Evolutionary conservation across 1,284 basidiomycete genomes (phyloP), one percentile per base, ranked within the genome.

Genomic region (Volvariella volvacea): DNA sequence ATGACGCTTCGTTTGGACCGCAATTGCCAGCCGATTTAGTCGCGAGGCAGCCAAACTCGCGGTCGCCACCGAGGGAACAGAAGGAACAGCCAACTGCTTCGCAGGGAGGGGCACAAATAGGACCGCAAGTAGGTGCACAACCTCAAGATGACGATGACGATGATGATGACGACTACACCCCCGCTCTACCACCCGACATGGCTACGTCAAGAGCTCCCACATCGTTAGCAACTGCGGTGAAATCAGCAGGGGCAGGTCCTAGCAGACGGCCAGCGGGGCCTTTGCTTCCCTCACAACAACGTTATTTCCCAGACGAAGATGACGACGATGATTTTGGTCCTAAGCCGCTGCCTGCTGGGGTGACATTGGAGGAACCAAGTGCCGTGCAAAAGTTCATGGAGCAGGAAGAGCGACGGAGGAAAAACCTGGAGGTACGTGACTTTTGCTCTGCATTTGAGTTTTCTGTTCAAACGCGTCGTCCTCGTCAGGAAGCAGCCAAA

Each of bases 311-410:
- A 8, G 57, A 63, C 20, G 70, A 75, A 21, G 77, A 79, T 12
- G 80, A 82, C 39, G 82, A 84, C 44, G 86, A 84, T 48, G 76
- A 87, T 48, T 52, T 69, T 45, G 91, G 89, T 2, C 92, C 92
- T 1, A 73, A 71, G 58, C 87, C 86, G 0, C 63, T 82, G 0
- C 81, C 84, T 2, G 66, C 61, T 44, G 67, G 56, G 9, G 59
- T 57, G 25, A 53, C 49, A 37, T 64, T 53, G 45, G 57, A 57
- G 45, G 64, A 70, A 59, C 61, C 62, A 30, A 76, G 83, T 48
- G 88, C 81, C 2, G 84, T 91, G 1, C 65, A 77, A 39, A 80
- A 85, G 57, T 93, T 95, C 53, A 63, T 88, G 53, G 90, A 89
- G 57, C 73, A 77, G 41, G 92, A 96, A 62, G 87, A 88, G 56